Evolutionary conservation across 1,139 yeast genomes (phyloP), one percentile per base, ranked within the genome.

Genomic region (Geotrichum carabidarum): DNA sequence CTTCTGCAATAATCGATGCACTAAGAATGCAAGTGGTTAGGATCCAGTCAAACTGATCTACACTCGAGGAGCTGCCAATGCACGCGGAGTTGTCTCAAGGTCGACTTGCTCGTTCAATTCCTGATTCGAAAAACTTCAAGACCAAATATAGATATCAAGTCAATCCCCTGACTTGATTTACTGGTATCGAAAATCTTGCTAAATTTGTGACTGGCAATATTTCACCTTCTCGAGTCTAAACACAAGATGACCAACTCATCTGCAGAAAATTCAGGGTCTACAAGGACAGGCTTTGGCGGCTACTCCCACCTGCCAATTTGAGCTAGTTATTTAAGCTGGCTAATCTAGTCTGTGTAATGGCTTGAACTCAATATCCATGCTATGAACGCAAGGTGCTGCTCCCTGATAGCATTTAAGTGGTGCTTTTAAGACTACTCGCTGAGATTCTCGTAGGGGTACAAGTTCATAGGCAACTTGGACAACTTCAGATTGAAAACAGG

Each of bases 391-490:
- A 89, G 88, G 87, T 90, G 95, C 15, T 81, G 82, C 22, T 83
- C 94, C 63, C 74, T 91, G 38, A 82, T 90, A 5, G 74, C 85
- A 0, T 88, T 91, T 79, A 96, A 91, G 68, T 91, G 98, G 98
- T 91, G 88, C 72, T 89, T 89, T 75, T 89, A 97, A 96, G 98
- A 98, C 57, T 91, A 86, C 71, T 86, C 97, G 8, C 78, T 93
- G 58, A 83, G 87, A 27, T 91, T 90, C 69, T 82, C 95, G 49
- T 87, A 84, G 51, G 83, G 86, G 14, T 83, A 90, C 17, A 68
- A 75, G 45, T 85, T 90, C 69, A 76, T 89, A 61, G 98, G 99
- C 55, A 80, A 86, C 62, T 74, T 93, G 69, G 78, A 80, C 65
- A 84, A 87, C 73, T 89, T 91, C 67, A 84, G 89, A 60, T 78